These are phyloP conservation scores for Clathrospora elynae DNA, from an alignment of 2,329 filamentous ascomycete genomes.

Conservation along the genomic window DNA sequence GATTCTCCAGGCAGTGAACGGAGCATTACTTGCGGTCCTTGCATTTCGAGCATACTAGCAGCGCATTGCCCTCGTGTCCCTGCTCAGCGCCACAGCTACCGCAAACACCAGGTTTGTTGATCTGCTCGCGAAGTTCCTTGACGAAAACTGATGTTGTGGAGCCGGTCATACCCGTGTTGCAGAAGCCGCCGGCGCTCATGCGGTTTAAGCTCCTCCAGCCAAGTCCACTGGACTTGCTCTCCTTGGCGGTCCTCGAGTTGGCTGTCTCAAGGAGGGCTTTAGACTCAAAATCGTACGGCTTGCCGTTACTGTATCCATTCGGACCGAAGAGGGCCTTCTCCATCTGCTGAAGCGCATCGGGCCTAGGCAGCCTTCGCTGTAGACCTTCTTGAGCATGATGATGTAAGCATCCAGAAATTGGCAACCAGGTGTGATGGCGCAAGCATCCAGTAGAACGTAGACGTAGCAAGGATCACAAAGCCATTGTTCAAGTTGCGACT, in stretches of 20 bases:
- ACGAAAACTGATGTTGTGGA: slow-evolving; percentile 17
- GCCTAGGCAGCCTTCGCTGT: slow-evolving; percentile 23
- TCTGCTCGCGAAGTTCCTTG: slow-evolving; percentile 26
- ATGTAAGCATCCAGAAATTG: slow-evolving; percentile 14
- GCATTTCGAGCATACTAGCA: slow-evolving; percentile 36
- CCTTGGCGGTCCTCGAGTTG: slow-evolving; percentile 3
- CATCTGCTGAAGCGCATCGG: slow-evolving; percentile 24
- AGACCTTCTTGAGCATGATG: slow-evolving; percentile 25
- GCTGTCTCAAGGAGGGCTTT: slow-evolving; percentile 18
- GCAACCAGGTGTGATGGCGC: slow-evolving; percentile 27
- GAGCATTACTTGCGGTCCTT: slow-evolving; percentile 38
- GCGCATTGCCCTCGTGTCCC: slow-evolving; percentile 1
- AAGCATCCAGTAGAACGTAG: slow-evolving; percentile 27
- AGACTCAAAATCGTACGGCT: slow-evolving; percentile 26
- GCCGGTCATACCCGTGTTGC: slow-evolving; percentile 19
- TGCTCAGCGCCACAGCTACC: slow-evolving; percentile 18
- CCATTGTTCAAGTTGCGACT: slow-evolving; percentile 7
- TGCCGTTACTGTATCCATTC: slow-evolving; percentile 19
- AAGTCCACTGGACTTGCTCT: neutral
- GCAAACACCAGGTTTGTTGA: slow-evolving; percentile 19
- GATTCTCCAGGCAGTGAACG: slow-evolving; percentile 35
- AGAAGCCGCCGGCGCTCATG: slow-evolving; percentile 16
- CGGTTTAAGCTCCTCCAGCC: slow-evolving; percentile 21
- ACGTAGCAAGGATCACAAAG: slow-evolving; percentile 21
- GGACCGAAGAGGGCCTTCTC: slow-evolving; percentile 27